phyloP scores from a whole-genome alignment of 2,329 filamentous ascomycete species.

The Acrocalymma vagum region DNA sequence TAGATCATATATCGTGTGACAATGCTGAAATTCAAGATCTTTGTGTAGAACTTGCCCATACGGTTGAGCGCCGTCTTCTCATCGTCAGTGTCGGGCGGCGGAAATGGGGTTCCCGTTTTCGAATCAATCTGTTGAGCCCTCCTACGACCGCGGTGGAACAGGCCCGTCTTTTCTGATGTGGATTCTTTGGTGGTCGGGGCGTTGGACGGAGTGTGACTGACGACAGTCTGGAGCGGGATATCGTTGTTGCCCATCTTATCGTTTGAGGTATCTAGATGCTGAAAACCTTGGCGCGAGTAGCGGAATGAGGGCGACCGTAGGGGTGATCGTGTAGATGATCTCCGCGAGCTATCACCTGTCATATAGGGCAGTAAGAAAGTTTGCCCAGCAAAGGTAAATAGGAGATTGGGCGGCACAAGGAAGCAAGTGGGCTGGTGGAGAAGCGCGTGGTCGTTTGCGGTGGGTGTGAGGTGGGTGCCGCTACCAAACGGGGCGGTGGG shows the following conservation, averaged over 20 bases:
- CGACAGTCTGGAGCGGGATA: conserved; percentile 67
- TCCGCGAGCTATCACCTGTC: background rate
- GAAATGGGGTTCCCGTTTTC: conserved; percentile 33
- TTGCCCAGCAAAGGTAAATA: too few relatives aligned
- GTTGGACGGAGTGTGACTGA: conserved; percentile 55
- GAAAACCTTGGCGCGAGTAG: conserved; percentile 46
- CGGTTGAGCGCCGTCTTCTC: conserved; percentile 63
- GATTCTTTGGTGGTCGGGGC: conserved; percentile 32
- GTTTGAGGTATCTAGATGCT: conserved; percentile 37
- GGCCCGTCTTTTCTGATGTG: conserved; percentile 48
- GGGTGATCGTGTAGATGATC: conserved; percentile 11
- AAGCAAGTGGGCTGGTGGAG: conserved; percentile 15
- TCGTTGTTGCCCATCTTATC: conserved; percentile 60
- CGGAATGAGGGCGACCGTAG: conserved; percentile 38
- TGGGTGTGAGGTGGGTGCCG: too few relatives aligned
- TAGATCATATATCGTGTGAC: conserved; percentile 71
- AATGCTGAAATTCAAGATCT: conserved; percentile 69
- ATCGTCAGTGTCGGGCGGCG: conserved; percentile 52
- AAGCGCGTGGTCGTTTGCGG: conserved; percentile 23
- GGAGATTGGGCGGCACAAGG: conserved; percentile 21
- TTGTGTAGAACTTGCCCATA: conserved; percentile 68
- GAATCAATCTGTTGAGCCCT: conserved; percentile 39
- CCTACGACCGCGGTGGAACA: conserved; percentile 47
- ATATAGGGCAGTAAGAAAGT: too few relatives aligned
- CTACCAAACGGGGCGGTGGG: conserved; percentile 14